A percentile compares a stretch with the other conserved stretches of the same genome.
Evolutionary conservation across 768 basidiomycete species (phyloP).

Genomic region (Lyophyllum shimeji): DNA sequence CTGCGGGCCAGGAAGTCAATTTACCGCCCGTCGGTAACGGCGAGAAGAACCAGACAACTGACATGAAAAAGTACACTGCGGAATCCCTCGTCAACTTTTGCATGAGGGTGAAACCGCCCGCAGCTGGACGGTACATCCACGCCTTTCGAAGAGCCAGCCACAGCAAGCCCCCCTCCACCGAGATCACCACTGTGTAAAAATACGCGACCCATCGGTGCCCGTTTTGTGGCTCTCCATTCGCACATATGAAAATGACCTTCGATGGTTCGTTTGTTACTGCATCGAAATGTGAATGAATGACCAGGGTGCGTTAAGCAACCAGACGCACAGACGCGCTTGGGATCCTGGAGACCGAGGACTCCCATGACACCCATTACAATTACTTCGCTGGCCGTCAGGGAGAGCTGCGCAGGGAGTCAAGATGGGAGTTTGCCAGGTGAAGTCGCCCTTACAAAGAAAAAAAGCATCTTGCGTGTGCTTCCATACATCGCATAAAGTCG

Average conservation of each 20-base stretch:
- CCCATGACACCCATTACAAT: slow-evolving; percentile 17
- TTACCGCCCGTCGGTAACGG: background rate
- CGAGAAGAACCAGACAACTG: slow-evolving; percentile 5
- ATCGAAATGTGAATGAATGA: background rate
- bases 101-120: slow-evolving; percentile 19
- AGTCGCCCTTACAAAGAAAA: slow-evolving; percentile 16
- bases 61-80: slow-evolving; percentile 28
- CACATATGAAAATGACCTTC: slow-evolving; percentile 28
- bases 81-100: slow-evolving; percentile 25
- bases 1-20: slow-evolving; percentile 9
- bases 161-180: slow-evolving; percentile 26
- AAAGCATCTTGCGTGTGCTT: slow-evolving; percentile 17
- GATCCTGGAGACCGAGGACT: slow-evolving; percentile 21
- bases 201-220: slow-evolving; percentile 26
- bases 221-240: slow-evolving; percentile 24
- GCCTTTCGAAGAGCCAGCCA: slow-evolving; percentile 25
- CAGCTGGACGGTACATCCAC: slow-evolving; percentile 16
- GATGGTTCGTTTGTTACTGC: slow-evolving; percentile 27
- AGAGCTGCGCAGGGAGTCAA: slow-evolving; percentile 4
- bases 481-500: slow-evolving; percentile 29
- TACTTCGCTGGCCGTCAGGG: slow-evolving; percentile 19
- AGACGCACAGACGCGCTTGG: slow-evolving; percentile 19
- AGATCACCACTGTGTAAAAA: slow-evolving; percentile 21
- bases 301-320: background rate
- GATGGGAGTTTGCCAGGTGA: background rate